phyloP scores from a whole-genome alignment of 352 stramenopile species.

The Phytophthora parvispora region DNA sequence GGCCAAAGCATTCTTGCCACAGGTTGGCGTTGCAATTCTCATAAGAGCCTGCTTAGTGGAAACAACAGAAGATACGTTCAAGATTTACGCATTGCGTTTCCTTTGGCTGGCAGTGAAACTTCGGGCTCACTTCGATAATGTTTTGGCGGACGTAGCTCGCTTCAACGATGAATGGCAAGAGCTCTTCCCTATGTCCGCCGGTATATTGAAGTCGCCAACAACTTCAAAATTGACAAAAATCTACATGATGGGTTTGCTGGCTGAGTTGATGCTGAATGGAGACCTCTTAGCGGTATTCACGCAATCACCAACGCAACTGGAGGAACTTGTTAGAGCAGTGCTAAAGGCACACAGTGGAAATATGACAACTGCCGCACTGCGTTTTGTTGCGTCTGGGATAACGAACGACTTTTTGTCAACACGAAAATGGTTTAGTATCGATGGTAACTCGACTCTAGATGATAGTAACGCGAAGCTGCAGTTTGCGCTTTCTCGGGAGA shows the following conservation, averaged over 20 bases:
- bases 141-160: neutral
- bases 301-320: neutral
- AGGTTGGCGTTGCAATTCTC: neutral
- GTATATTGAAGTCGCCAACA: constrained; percentile 3
- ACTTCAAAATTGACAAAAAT: constrained; percentile 2
- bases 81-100: constrained; percentile 11
- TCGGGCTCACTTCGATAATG: neutral
- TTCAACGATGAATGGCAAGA: constrained; percentile 11
- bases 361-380: neutral
- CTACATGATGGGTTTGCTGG: constrained; percentile 15
- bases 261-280: constrained; percentile 3
- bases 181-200: constrained; percentile 1
- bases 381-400: neutral
- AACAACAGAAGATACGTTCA: neutral
- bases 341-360: neutral
- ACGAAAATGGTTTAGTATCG: neutral
- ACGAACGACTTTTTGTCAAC: constrained; percentile 12
- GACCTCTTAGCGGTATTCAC: neutral
- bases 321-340: constrained; percentile 4
- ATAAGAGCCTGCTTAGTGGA: constrained; percentile 11
- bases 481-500: constrained; percentile 16
- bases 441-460: neutral
- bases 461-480: neutral
- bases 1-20: neutral
- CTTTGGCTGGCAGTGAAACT: neutral